Conservation (phyloP, 225 moss, liverwort and hornwort genomes). For the Physcomitrium patens region DNA sequence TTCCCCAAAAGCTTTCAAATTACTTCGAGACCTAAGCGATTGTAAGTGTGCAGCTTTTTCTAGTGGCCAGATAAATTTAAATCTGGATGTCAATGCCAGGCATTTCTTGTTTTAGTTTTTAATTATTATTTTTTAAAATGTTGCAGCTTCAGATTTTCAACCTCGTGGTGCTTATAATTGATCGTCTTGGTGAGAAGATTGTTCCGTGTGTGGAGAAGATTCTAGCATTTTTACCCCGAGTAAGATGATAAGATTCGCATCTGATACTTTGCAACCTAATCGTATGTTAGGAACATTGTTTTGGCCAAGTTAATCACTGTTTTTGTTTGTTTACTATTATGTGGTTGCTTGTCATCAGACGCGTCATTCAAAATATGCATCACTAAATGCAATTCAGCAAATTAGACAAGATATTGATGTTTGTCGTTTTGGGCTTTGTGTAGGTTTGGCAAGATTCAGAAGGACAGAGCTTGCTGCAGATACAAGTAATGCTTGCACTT, state of each 20-base stretch:
- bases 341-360: conserved; percentile 15
- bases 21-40: background rate
- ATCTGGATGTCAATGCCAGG: background rate
- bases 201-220: conserved; percentile 91
- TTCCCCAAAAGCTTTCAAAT: background rate
- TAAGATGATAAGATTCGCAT: conserved; percentile 35
- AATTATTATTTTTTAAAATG: conserved; percentile 1
- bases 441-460: conserved; percentile 99
- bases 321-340: background rate
- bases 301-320: background rate
- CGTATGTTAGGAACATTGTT: background rate
- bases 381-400: conserved; percentile 18
- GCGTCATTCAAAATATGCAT: background rate
- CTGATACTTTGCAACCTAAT: conserved; percentile 16
- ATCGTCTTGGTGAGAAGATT: conserved; percentile 96
- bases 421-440: conserved; percentile 25
- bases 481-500: conserved; percentile 96
- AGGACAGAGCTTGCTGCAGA: conserved; percentile 92
- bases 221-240: conserved; percentile 91
- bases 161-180: conserved; percentile 94
- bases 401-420: conserved; percentile 13
- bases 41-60: conserved; percentile 3
- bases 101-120: conserved; percentile 16
- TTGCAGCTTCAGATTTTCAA: conserved; percentile 98
- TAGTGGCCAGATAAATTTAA: background rate